Evolutionary conservation across 2,329 filamentous ascomycete genomes (phyloP).

Genomic region (Rosellinia necatrix): DNA sequence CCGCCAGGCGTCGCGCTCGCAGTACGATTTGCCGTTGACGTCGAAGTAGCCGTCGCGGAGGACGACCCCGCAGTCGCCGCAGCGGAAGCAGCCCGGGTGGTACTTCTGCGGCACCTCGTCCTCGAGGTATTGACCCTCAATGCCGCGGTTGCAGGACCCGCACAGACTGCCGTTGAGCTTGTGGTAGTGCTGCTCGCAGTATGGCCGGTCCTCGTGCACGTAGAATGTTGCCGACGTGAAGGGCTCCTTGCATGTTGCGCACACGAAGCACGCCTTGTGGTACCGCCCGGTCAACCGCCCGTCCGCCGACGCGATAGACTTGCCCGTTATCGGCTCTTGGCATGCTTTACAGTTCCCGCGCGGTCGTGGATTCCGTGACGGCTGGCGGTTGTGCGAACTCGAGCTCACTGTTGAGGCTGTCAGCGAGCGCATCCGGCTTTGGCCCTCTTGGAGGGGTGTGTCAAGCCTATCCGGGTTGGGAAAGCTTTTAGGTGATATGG

Average conservation of each 20-base stretch:
- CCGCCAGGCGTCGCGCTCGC: constrained; percentile 81
- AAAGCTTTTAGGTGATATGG: constrained; percentile 28
- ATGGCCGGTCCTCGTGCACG: constrained; percentile 83
- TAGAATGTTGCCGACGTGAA: constrained; percentile 93
- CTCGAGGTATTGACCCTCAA: constrained; percentile 92
- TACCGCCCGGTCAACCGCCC: constrained; percentile 90
- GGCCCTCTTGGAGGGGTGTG: constrained; percentile 32
- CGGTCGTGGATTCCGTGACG: constrained; percentile 47
- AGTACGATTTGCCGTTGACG: constrained; percentile 78
- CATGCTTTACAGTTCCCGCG: constrained; percentile 87
- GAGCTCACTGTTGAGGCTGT: constrained; percentile 35
- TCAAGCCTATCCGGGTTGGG: constrained; percentile 24
- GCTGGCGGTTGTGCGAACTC: constrained; percentile 45
- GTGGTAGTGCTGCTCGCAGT: constrained; percentile 93
- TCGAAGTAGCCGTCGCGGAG: constrained; percentile 90
- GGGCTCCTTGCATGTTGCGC: constrained; percentile 77
- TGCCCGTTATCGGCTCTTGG: constrained; percentile 76
- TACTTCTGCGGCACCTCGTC: constrained; percentile 79
- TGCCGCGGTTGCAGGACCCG: constrained; percentile 76
- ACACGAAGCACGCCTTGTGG: constrained; percentile 94
- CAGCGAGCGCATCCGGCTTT: constrained; percentile 28
- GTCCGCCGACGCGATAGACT: constrained; percentile 92
- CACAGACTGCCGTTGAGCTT: constrained; percentile 87
- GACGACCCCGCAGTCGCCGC: constrained; percentile 74
- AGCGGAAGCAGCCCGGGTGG: constrained; percentile 86